Evolutionary conservation across 108 stramenopile genomes (phyloP).

Genomic region (Aurantiochytrium sp.): DNA sequence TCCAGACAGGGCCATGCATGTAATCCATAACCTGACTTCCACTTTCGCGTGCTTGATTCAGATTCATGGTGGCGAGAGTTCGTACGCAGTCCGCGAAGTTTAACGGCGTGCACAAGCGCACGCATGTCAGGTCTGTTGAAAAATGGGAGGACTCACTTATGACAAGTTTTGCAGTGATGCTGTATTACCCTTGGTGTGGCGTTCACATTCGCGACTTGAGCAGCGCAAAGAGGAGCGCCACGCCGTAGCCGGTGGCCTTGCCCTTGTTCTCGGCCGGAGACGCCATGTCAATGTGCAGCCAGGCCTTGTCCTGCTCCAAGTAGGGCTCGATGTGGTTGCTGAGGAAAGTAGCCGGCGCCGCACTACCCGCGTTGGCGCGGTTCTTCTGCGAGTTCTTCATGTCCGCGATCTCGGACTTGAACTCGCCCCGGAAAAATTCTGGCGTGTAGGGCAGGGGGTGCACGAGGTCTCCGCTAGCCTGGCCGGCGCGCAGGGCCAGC

Average conservation of each 20-base stretch:
- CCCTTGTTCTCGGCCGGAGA: conserved; percentile 67
- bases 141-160: no score
- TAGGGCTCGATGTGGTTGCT: conserved; percentile 60
- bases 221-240: conserved; percentile 54
- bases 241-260: conserved; percentile 82
- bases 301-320: conserved; percentile 55
- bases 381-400: conserved; percentile 83
- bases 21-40: no score
- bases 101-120: no score
- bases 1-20: no score
- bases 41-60: no score
- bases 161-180: no score
- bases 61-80: no score
- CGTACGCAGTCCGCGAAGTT: no score
- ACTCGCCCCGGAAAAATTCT: conserved; percentile 71
- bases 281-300: conserved; percentile 87
- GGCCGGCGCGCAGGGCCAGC: conserved; percentile 45
- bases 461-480: conserved; percentile 65
- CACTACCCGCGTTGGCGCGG: conserved; percentile 74
- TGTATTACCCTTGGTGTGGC: no score
- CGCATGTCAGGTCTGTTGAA: no score
- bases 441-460: conserved; percentile 74
- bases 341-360: conserved; percentile 83
- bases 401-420: conserved; percentile 73
- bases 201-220: background rate